phyloP scores from a whole-genome alignment of 2,329 filamentous ascomycete genomes.

The Corniculantispora saksenae region DNA sequence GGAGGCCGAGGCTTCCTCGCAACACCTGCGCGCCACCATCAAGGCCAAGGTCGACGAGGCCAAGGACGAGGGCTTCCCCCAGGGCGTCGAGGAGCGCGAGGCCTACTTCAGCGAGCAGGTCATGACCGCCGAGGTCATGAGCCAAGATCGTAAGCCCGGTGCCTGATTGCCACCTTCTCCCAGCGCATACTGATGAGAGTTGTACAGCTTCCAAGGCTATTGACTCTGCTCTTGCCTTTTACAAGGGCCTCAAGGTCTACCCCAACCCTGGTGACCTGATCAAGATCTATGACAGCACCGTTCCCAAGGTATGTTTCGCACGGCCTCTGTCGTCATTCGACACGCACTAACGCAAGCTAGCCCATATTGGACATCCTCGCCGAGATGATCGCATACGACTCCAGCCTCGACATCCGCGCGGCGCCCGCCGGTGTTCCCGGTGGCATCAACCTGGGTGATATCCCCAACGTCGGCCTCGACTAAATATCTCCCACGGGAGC shows the following conservation, averaged over 20 bases:
- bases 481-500: conserved; percentile 34
- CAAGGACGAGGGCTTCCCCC: conserved; percentile 88
- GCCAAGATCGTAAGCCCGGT: conserved; percentile 68
- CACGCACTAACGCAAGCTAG: conserved; percentile 44
- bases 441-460: conserved; percentile 47
- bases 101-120: conserved; percentile 97
- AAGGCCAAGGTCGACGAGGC: conserved; percentile 75
- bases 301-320: conserved; percentile 70
- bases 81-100: conserved; percentile 89
- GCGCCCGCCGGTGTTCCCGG: conserved; percentile 30
- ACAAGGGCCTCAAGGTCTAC: conserved; percentile 98
- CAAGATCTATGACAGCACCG: conserved; percentile 96
- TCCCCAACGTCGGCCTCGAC: conserved; percentile 56
- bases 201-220: conserved; percentile 64
- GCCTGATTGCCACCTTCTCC: no score
- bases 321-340: background rate
- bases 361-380: conserved; percentile 93
- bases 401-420: conserved; percentile 63
- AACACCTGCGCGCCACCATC: conserved; percentile 72
- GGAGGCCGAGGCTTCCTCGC: conserved; percentile 64
- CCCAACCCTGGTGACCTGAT: conserved; percentile 91
- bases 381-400: conserved; percentile 95
- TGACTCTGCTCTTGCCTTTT: conserved; percentile 92
- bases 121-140: conserved; percentile 80
- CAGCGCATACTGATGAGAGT: background rate